phyloP scores from a whole-genome alignment of 441 rosid species.

The California macrophylla region DNA sequence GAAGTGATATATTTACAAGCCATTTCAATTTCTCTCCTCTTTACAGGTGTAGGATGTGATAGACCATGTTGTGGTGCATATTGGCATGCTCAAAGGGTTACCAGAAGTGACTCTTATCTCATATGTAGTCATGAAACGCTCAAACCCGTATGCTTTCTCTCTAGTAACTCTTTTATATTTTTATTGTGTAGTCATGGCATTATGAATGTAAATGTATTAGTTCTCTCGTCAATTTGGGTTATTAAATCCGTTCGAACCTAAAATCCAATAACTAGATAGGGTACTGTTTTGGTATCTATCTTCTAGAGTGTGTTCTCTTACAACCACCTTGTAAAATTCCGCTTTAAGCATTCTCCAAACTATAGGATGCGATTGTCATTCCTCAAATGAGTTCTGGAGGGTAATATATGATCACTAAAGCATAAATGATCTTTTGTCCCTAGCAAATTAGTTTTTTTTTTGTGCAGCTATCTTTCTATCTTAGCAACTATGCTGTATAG shows the following conservation, averaged over 20 bases:
- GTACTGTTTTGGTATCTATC: not conserved
- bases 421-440: not conserved
- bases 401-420: not conserved
- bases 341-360: not conserved
- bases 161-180: not conserved
- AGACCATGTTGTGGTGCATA: constrained; percentile 77
- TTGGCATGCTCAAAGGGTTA: not conserved
- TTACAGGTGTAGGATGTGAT: constrained; percentile 14
- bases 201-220: not conserved
- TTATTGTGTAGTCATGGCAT: not conserved
- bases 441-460: constrained; percentile 20
- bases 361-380: not conserved
- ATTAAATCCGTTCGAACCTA: not conserved
- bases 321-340: not conserved
- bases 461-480: not conserved
- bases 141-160: constrained; percentile 33
- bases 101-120: constrained; percentile 25
- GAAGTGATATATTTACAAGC: not conserved
- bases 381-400: not conserved
- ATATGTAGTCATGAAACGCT: constrained; percentile 53
- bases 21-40: not conserved
- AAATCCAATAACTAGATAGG: not conserved
- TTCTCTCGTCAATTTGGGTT: not conserved
- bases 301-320: not conserved
- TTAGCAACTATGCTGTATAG: not conserved